phyloP scores from a whole-genome alignment of 257 asterid genomes.

The Eucommia ulmoides region DNA sequence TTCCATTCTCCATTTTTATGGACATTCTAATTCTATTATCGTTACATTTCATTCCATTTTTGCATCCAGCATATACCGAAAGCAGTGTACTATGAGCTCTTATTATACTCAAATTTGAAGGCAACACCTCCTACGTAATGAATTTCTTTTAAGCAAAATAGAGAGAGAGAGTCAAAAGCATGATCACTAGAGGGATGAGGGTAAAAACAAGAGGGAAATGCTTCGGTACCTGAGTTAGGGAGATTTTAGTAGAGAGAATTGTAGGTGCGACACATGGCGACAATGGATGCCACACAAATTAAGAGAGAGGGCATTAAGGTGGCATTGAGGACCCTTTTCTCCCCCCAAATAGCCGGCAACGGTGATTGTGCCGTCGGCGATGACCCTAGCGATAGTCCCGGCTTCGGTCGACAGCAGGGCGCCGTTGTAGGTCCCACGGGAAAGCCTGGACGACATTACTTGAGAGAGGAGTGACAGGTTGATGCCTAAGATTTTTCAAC shows the following conservation, averaged over 20 bases:
- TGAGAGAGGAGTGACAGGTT: slow-evolving; percentile 77
- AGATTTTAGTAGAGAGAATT: slow-evolving; percentile 65
- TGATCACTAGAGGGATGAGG: background rate
- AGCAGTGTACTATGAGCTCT: too few species aligned
- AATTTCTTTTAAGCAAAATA: too few species aligned
- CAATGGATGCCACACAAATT: slow-evolving; percentile 60
- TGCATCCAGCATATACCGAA: too few species aligned
- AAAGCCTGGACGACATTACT: slow-evolving; percentile 93
- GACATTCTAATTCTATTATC: too few species aligned
- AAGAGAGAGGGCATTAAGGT: slow-evolving; percentile 77
- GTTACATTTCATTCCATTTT: too few species aligned
- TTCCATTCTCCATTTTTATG: too few species aligned
- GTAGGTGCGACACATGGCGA: slow-evolving; percentile 78
- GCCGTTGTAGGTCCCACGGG: slow-evolving; percentile 87
- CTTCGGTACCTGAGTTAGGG: too few species aligned
- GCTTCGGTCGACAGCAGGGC: slow-evolving; percentile 92
- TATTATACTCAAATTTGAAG: too few species aligned
- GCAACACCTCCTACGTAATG: too few species aligned
- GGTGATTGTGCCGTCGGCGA: slow-evolving; percentile 87
- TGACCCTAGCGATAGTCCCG: slow-evolving; percentile 85
- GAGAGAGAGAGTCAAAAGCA: background rate
- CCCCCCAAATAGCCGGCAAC: slow-evolving; percentile 70
- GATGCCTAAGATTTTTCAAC: slow-evolving; percentile 37
- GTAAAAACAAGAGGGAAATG: background rate
- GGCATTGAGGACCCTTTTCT: slow-evolving; percentile 49